Conservation (phyloP, 805 yeast species). For the Wickerhamiella alocasiicola region DNA sequence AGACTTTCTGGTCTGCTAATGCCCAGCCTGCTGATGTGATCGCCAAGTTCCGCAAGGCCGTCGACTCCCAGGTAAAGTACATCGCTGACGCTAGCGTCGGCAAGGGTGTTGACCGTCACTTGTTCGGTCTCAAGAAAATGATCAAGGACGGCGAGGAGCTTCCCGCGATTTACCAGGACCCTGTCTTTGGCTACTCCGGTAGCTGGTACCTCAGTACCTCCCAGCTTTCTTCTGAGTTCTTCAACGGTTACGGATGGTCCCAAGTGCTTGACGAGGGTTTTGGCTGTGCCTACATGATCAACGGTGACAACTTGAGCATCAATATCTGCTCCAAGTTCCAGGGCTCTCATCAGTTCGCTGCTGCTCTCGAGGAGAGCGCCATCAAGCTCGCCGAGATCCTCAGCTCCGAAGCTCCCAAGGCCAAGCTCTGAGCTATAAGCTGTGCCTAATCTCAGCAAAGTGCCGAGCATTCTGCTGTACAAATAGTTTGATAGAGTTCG, state of each 20-base stretch:
- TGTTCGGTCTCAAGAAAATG: conserved; percentile 75
- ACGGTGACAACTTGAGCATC: conserved; percentile 71
- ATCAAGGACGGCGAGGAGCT: conserved; percentile 41
- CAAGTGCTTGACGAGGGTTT: conserved; percentile 90
- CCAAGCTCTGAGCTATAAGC: conserved; percentile 24
- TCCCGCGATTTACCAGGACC: conserved; percentile 63
- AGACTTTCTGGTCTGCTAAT: conserved; percentile 52
- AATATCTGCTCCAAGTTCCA: conserved; percentile 67
- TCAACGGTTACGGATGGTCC: conserved; percentile 92
- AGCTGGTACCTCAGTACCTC: conserved; percentile 85
- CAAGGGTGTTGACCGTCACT: conserved; percentile 84
- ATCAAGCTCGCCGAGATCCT: conserved; percentile 66
- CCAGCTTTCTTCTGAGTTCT: conserved; percentile 71
- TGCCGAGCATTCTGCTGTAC: not conserved
- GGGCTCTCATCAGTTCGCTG: conserved; percentile 37
- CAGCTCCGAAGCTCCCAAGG: conserved; percentile 24
- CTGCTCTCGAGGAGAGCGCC: conserved; percentile 64
- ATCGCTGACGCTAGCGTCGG: conserved; percentile 73
- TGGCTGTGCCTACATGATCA: conserved; percentile 89
- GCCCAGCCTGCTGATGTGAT: conserved; percentile 46
- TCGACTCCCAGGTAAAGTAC: conserved; percentile 60
- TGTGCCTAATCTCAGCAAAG: too few species aligned
- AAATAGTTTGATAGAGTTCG: not conserved
- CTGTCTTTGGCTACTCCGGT: conserved; percentile 59
- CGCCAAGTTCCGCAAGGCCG: conserved; percentile 56